Conservation (phyloP, 1,284 basidiomycete genomes). For the Cutaneotrichosporon mucoides region DNA sequence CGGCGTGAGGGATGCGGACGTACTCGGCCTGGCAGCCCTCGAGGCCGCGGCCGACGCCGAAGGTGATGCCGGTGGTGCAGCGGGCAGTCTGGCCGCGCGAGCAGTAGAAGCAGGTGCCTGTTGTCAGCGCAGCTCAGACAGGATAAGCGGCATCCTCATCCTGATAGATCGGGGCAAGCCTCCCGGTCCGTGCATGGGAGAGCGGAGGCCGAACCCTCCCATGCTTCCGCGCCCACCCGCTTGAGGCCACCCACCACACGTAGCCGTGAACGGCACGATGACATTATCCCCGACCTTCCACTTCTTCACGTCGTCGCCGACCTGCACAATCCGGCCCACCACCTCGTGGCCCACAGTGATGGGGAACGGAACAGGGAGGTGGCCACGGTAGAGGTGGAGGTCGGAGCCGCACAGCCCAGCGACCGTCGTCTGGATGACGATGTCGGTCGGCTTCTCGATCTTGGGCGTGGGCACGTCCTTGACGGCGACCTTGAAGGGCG, state of each 20-base stretch:
- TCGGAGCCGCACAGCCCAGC: conserved; percentile 59
- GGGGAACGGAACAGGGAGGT: conserved; percentile 34
- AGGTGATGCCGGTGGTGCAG: conserved; percentile 54
- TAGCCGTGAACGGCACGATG: conserved; percentile 77
- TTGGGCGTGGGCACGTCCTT: conserved; percentile 33
- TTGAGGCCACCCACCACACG: conserved; percentile 62
- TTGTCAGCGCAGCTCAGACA: background rate
- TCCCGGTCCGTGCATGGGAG: background rate
- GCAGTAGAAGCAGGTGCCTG: conserved; percentile 56
- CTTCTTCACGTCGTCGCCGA: conserved; percentile 63
- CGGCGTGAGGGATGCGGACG: conserved; percentile 62
- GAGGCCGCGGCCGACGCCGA: conserved; percentile 54
- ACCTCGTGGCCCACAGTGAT: conserved; percentile 68
- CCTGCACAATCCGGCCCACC: conserved; percentile 67
- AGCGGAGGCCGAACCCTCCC: too few species aligned
- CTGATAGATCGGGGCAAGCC: background rate
- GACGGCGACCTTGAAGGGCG: conserved; percentile 24
- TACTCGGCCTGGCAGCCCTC: conserved; percentile 85
- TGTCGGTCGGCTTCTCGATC: conserved; percentile 29
- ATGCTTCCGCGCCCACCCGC: too few species aligned
- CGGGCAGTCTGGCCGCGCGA: conserved; percentile 69
- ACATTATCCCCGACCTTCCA: conserved; percentile 75
- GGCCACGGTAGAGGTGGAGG: conserved; percentile 70
- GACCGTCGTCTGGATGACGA: conserved; percentile 33
- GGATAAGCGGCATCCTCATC: background rate